Percentiles rank a stretch among this genome's conserved stretches.
phyloP scores from a whole-genome alignment of 805 yeast species.

The Pichia deserticola region DNA sequence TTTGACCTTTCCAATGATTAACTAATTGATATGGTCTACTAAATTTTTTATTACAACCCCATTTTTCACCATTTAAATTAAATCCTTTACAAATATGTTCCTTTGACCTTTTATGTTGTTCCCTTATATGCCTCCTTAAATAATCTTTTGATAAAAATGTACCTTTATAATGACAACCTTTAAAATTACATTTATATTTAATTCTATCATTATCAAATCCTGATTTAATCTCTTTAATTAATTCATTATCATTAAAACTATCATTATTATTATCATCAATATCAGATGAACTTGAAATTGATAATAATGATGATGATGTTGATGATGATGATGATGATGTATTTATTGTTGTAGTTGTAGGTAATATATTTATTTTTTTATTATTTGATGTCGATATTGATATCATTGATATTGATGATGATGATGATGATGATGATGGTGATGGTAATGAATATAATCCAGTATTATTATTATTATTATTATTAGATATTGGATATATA shows the following conservation, averaged over 20 bases:
- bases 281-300: background rate
- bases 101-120: slow-evolving; percentile 23
- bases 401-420: background rate
- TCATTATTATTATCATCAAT: background rate
- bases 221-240: background rate
- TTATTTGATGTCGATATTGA: background rate
- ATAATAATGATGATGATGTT: background rate
- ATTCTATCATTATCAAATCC: background rate
- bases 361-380: too few species aligned
- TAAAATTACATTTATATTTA: slow-evolving; percentile 16
- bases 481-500: background rate
- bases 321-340: background rate
- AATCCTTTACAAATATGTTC: slow-evolving; percentile 23
- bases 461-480: background rate
- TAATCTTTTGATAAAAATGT: slow-evolving; percentile 26
- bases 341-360: background rate
- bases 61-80: slow-evolving; percentile 15
- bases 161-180: slow-evolving; percentile 24
- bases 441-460: background rate
- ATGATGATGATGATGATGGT: background rate
- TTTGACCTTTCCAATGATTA: slow-evolving; percentile 28
- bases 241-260: background rate
- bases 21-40: slow-evolving; percentile 29
- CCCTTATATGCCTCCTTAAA: slow-evolving; percentile 25
- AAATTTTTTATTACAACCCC: slow-evolving; percentile 29